Conservation (phyloP, 2,329 filamentous ascomycete genomes). For the Fragosphaeria purpurea region DNA sequence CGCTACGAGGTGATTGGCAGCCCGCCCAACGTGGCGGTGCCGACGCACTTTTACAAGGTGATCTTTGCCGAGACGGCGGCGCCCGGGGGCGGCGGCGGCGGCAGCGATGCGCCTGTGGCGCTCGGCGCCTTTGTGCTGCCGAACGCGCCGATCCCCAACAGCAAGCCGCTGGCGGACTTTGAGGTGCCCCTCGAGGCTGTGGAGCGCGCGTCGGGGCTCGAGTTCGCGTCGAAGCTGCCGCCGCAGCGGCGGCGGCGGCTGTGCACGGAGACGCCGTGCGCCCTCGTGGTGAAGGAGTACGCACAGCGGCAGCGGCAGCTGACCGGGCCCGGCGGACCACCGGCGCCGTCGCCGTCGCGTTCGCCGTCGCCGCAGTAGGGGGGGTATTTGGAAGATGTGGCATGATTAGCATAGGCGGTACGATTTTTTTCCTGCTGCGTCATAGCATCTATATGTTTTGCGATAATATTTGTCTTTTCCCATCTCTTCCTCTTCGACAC, state of each 20-base stretch:
- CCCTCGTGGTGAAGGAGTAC: conserved; percentile 74
- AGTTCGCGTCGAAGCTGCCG: conserved; percentile 78
- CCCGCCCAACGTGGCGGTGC: conserved; percentile 89
- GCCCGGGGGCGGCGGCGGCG: conserved; percentile 46
- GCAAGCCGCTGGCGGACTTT: conserved; percentile 80
- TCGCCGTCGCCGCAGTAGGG: not conserved
- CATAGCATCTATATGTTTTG: too few species aligned
- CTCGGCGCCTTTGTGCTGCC: conserved; percentile 91
- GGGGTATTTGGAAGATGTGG: not conserved
- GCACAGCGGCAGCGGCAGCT: conserved; percentile 48
- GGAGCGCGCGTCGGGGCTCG: conserved; percentile 82
- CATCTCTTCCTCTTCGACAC: too few species aligned
- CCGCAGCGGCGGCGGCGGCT: conserved; percentile 62
- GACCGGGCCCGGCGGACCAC: conserved; percentile 23
- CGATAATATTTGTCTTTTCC: too few species aligned
- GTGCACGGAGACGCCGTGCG: conserved; percentile 78
- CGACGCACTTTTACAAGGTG: conserved; percentile 99
- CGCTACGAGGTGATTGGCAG: conserved; percentile 91
- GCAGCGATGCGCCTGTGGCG: conserved; percentile 58
- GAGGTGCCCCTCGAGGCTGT: conserved; percentile 90
- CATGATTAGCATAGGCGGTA: too few species aligned
- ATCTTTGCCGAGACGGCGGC: conserved; percentile 86
- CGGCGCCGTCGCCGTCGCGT: conserved; percentile 7
- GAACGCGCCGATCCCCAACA: conserved; percentile 79
- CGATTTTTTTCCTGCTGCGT: too few species aligned